Evolutionary conservation across 805 yeast species (phyloP).

Genomic region (Limtongia smithiae): DNA sequence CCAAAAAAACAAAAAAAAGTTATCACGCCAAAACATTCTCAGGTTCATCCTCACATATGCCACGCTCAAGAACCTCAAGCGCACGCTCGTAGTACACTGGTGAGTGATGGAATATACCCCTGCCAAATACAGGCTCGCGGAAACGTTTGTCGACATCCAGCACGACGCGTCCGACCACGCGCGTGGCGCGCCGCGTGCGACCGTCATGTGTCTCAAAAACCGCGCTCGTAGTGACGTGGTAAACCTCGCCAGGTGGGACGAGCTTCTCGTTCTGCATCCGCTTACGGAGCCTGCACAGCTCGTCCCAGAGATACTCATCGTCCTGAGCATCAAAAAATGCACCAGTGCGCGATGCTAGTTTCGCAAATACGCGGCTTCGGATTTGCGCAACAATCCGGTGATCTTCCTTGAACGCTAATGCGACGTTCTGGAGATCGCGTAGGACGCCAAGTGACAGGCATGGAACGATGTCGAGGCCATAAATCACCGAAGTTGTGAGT

Average conservation of each 20-base stretch:
- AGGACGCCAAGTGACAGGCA: conserved; percentile 37
- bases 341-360: conserved; percentile 31
- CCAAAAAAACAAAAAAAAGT: too few species aligned
- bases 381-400: conserved; percentile 31
- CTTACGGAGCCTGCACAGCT: conserved; percentile 33
- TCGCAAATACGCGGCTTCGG: conserved; percentile 31
- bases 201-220: conserved; percentile 33
- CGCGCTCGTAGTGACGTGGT: conserved; percentile 34
- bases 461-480: conserved; percentile 38
- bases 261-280: conserved; percentile 37
- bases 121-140: conserved; percentile 37
- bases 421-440: conserved; percentile 35
- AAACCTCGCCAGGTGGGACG: conserved; percentile 38
- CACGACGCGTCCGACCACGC: conserved; percentile 34
- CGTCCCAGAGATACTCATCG: conserved; percentile 33
- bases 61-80: conserved; percentile 33
- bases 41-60: conserved; percentile 26
- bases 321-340: conserved; percentile 29
- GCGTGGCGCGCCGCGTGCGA: conserved; percentile 31
- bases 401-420: conserved; percentile 32
- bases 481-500: conserved; percentile 36
- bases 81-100: conserved; percentile 38
- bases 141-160: conserved; percentile 36
- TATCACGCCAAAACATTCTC: conserved; percentile 1
- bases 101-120: conserved; percentile 37